These are phyloP conservation scores for Xanthoconium separans DNA, from an alignment of 1,284 basidiomycete genomes.

Conservation along the genomic window DNA sequence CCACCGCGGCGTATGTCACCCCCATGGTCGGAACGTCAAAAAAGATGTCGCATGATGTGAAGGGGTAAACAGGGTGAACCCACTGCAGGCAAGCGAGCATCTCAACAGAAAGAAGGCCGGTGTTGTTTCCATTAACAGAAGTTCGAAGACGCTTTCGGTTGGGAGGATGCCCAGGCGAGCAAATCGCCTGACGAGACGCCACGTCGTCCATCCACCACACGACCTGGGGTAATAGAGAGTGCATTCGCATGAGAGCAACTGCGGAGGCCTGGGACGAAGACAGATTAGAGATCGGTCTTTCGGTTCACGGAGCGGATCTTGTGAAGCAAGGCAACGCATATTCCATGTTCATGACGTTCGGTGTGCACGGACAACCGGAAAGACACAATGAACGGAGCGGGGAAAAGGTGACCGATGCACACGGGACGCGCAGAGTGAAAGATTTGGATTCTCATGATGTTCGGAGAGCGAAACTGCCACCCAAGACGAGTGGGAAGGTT, in stretches of 20 bases:
- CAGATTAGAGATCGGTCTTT: conserved; percentile 16
- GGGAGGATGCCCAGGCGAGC: conserved; percentile 4
- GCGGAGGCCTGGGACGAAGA: conserved; percentile 16
- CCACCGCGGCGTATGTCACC: conserved; percentile 1
- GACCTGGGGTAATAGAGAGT: conserved; percentile 31
- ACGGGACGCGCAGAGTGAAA: conserved; percentile 8
- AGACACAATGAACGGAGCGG: conserved; percentile 14
- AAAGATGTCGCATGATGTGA: conserved; percentile 12
- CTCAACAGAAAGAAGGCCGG: conserved; percentile 6
- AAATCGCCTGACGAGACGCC: conserved; percentile 10
- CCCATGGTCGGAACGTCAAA: neutral
- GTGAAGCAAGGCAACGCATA: conserved; percentile 20
- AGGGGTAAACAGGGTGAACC: neutral
- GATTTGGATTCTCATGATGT: conserved; percentile 17
- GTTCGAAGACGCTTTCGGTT: conserved; percentile 4
- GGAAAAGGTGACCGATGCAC: conserved; percentile 9
- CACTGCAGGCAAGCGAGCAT: conserved; percentile 1
- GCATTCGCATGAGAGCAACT: conserved; percentile 21
- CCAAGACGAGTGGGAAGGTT: conserved; percentile 5
- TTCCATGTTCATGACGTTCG: conserved; percentile 22
- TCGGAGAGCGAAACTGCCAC: neutral
- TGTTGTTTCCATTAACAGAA: conserved; percentile 5
- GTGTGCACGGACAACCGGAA: neutral
- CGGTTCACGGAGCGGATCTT: conserved; percentile 23
- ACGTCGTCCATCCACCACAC: conserved; percentile 21